Conservation (phyloP, 75 land plant species). For the Cunninghamia lanceolata region DNA sequence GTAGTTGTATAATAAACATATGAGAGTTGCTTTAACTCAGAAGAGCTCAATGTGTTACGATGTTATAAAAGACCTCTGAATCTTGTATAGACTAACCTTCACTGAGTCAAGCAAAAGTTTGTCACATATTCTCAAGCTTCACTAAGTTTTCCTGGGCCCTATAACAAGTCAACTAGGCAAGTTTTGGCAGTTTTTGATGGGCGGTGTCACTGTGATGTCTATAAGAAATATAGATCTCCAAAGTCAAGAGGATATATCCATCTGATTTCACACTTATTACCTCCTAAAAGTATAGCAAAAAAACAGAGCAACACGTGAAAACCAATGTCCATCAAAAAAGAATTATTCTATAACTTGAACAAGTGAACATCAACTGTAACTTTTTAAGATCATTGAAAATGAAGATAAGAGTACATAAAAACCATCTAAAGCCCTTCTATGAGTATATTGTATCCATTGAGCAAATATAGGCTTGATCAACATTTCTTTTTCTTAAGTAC, state of each 20-base stretch:
- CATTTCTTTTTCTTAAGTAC: too few species aligned
- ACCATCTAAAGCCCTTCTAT: too few species aligned
- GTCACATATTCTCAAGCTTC: neutral
- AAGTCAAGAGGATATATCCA: neutral
- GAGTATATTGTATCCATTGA: neutral
- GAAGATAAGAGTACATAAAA: too few species aligned
- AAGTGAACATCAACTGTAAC: neutral
- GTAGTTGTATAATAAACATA: too few species aligned
- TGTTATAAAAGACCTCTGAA: neutral
- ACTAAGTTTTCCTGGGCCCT: neutral
- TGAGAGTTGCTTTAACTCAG: too few species aligned
- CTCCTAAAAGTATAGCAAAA: neutral
- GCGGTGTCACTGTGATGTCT: neutral
- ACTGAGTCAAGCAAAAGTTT: neutral
- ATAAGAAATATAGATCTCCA: neutral
- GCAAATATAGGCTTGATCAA: neutral
- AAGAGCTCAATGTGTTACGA: neutral
- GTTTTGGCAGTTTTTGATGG: neutral
- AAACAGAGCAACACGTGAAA: neutral
- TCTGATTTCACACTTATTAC: neutral
- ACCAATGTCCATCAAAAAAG: neutral
- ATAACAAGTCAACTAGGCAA: neutral
- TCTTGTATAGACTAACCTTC: neutral
- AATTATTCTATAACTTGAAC: neutral
- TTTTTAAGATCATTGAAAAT: too few species aligned